Conservation (phyloP, 2,329 filamentous ascomycete species). For the Diplodia scrobiculata region DNA sequence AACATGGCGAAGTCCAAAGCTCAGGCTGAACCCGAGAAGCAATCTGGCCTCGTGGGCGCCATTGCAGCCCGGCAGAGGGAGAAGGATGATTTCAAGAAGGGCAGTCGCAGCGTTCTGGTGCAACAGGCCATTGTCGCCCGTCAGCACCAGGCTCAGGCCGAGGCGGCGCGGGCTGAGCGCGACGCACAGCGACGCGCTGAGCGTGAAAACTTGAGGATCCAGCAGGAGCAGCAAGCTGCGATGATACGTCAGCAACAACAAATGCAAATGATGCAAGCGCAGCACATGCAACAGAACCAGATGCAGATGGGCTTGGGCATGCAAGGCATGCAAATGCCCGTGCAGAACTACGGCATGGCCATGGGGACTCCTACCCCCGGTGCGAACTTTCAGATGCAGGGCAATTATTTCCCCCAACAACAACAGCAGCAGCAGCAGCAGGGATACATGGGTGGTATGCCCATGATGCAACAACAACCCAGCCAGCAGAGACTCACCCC, state of each 20-base stretch:
- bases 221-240: constrained; percentile 36
- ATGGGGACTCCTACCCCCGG: constrained; percentile 5
- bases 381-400: constrained; percentile 12
- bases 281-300: constrained; percentile 26
- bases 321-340: constrained; percentile 26
- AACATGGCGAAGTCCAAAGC: constrained; percentile 59
- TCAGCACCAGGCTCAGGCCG: constrained; percentile 57
- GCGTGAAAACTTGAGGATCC: constrained; percentile 33
- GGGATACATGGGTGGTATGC: constrained; percentile 10
- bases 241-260: constrained; percentile 30
- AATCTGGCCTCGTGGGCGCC: constrained; percentile 68
- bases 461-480: constrained; percentile 17
- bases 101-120: constrained; percentile 68
- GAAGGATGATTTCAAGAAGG: constrained; percentile 67
- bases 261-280: constrained; percentile 26
- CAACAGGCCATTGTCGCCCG: constrained; percentile 69
- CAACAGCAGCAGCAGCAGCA: constrained; percentile 14
- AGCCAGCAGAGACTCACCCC: constrained; percentile 20
- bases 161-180: constrained; percentile 46
- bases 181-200: constrained; percentile 40
- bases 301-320: constrained; percentile 24
- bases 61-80: constrained; percentile 81
- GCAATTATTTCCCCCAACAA: constrained; percentile 19
- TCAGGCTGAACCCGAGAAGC: constrained; percentile 48
- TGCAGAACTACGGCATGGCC: constrained; percentile 23